These are phyloP conservation scores for Thalassiosira mediterranea DNA, from an alignment of 352 stramenopile genomes.

Conservation along the genomic window DNA sequence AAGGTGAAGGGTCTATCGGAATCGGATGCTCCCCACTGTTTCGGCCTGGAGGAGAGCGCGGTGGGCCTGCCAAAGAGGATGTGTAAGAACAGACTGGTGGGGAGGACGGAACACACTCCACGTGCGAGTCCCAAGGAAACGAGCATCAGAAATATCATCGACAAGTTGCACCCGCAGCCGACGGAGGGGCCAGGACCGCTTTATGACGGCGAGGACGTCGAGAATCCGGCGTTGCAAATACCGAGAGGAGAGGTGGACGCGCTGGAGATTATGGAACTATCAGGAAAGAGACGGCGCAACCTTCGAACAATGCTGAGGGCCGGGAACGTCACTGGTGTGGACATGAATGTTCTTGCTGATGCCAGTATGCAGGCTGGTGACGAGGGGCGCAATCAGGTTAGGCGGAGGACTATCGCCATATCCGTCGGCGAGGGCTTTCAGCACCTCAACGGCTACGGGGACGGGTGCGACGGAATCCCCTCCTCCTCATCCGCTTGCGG, in stretches of 20 bases:
- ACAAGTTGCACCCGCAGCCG: too few species aligned
- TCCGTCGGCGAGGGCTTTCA: conserved; percentile 63
- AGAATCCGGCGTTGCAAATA: conserved; percentile 59
- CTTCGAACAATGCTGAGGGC: conserved; percentile 18
- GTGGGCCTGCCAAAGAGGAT: conserved; percentile 49
- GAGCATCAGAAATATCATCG: conserved; percentile 57
- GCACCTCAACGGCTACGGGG: conserved; percentile 44
- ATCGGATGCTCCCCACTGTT: conserved; percentile 37
- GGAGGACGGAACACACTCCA: conserved; percentile 69
- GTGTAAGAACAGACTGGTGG: conserved; percentile 63
- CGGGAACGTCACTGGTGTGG: conserved; percentile 4
- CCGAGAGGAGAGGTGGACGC: conserved; percentile 61
- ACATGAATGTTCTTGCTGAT: too few species aligned
- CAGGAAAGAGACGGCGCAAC: conserved; percentile 13
- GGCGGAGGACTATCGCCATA: conserved; percentile 35
- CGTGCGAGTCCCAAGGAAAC: conserved; percentile 60
- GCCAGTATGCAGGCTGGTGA: conserved; percentile 3
- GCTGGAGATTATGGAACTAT: conserved; percentile 56
- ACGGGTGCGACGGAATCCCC: conserved; percentile 72
- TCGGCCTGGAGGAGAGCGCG: conserved; percentile 37
- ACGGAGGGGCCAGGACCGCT: too few species aligned
- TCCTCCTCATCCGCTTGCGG: conserved; percentile 49
- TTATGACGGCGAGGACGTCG: conserved; percentile 62
- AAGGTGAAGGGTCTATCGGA: conserved; percentile 52
- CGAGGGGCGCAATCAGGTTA: neutral